Evolutionary conservation across 192 early-diverging fungal species (phyloP), one percentile per base, ranked within the genome.

Genomic region (Entomortierella parvispora): DNA sequence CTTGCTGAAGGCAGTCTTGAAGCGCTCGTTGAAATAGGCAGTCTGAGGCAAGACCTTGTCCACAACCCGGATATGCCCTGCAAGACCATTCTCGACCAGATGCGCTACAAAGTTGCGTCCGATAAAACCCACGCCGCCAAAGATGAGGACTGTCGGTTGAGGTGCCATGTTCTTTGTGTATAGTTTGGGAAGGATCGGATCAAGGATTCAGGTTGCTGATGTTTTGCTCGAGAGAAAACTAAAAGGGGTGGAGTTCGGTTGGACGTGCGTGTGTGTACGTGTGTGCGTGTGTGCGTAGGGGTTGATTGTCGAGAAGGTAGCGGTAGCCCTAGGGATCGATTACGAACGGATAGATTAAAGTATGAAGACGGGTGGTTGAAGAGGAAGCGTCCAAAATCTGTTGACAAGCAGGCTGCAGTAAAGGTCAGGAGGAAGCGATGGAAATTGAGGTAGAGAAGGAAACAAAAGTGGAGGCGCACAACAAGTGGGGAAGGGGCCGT

Each of bases 41-140:
- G 94, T 96, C 34, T 92, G 85, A 31, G 93, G 93, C 12, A 96
- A 71, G 31, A 82, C 87, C 70, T 95, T 95, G 80, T 95, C 94
- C 15, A 87, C 91, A 42, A 94, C 93, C 18, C 93, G 83, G 48
- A 96, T 84, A 40, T 61, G 63, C 2, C 69, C 74, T 11, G 87
- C 91, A 15, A 94, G 74, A 29, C 91, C 78, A 58, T 93, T 89
- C 25, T 89, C 83, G 25, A 95, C 75, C 33, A 96, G 69, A 59
- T 91, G 86, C 26, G 86, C 63, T 29, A 94, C 88, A 52, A 96
- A 85, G 74, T 92, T 87, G 47, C 95, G 87, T 26, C 95, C 94
- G 62, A 96, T 91, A 62, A 96, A 94, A 45, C 94, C 94, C 46
- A 91, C 86, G 33, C 94, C 95, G 61, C 95, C 94, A 42, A 94